Percentiles rank a stretch among this genome's conserved stretches.
Conservation (phyloP, 495 filamentous ascomycete genomes). For the Xylaria flabelliformis region DNA sequence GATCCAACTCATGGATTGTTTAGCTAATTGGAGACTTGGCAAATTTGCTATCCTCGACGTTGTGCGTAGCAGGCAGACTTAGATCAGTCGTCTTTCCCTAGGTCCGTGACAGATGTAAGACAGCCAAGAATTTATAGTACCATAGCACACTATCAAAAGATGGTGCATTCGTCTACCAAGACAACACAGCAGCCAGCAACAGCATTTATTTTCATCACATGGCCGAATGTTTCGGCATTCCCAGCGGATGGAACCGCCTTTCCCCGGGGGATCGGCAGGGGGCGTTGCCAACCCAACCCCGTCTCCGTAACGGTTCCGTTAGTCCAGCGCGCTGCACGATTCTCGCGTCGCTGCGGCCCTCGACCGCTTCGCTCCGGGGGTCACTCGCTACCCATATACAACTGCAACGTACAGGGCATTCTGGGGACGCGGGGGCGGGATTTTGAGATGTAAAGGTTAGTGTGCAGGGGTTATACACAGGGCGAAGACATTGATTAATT, state of each 20-base stretch:
- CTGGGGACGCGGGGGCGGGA: constrained; percentile 22
- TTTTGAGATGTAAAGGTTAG: constrained; percentile 6
- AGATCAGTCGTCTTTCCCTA: not conserved
- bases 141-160: not conserved
- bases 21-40: constrained; percentile 10
- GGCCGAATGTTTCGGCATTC: constrained; percentile 10
- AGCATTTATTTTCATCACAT: not conserved
- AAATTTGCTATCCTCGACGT: no score
- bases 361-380: not conserved
- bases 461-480: not conserved
- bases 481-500: constrained; percentile 11
- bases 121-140: constrained; percentile 11
- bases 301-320: not conserved
- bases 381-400: not conserved
- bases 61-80: no score
- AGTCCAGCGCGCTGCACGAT: constrained; percentile 1
- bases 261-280: constrained; percentile 14
- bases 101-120: not conserved
- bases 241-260: constrained; percentile 5
- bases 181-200: not conserved
- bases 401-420: not conserved
- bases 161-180: not conserved
- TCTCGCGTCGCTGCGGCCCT: constrained; percentile 2
- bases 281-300: constrained; percentile 10
- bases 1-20: not conserved